These are phyloP conservation scores for Xylariaceae sp. DNA, from an alignment of 2,329 filamentous ascomycete genomes.

Conservation along the genomic window DNA sequence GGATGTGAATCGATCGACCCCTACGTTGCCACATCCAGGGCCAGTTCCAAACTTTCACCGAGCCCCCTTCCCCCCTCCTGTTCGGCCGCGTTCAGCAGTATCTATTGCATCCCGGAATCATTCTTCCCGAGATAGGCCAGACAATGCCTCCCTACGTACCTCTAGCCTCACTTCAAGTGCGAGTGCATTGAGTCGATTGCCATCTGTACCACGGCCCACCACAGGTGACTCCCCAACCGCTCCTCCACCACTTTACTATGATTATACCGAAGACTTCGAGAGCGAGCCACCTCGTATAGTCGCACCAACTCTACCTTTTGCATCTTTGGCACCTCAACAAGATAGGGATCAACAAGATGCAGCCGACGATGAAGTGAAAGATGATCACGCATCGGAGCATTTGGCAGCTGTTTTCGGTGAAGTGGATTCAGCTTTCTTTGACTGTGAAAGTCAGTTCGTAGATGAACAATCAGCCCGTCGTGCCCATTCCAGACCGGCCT, in stretches of 20 bases:
- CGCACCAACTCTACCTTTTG: conserved; percentile 18
- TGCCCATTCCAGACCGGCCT: not conserved
- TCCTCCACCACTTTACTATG: conserved; percentile 42
- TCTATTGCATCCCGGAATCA: conserved; percentile 29
- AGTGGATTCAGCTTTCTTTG: conserved; percentile 23
- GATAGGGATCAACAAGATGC: conserved; percentile 9
- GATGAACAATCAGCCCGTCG: conserved; percentile 9
- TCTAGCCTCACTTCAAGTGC: conserved; percentile 49
- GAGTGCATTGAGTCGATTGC: conserved; percentile 42
- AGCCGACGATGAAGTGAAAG: conserved; percentile 22
- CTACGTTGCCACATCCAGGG: conserved; percentile 32
- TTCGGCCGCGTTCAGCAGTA: conserved; percentile 35
- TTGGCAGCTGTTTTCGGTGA: conserved; percentile 22
- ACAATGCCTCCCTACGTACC: conserved; percentile 38
- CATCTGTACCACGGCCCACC: conserved; percentile 14
- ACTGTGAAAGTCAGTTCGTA: conserved; percentile 17
- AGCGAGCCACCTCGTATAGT: conserved; percentile 19
- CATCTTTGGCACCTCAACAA: conserved; percentile 18
- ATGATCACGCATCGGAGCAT: conserved; percentile 21
- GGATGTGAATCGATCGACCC: conserved; percentile 39
- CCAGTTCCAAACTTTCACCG: conserved; percentile 19
- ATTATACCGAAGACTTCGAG: conserved; percentile 51
- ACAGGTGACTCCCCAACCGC: conserved; percentile 3
- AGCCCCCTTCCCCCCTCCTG: conserved; percentile 17
- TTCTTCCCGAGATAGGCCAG: conserved; percentile 31